Evolutionary conservation across 345 rosid genomes (phyloP).

Genomic region (Capsella bursapastoris): DNA sequence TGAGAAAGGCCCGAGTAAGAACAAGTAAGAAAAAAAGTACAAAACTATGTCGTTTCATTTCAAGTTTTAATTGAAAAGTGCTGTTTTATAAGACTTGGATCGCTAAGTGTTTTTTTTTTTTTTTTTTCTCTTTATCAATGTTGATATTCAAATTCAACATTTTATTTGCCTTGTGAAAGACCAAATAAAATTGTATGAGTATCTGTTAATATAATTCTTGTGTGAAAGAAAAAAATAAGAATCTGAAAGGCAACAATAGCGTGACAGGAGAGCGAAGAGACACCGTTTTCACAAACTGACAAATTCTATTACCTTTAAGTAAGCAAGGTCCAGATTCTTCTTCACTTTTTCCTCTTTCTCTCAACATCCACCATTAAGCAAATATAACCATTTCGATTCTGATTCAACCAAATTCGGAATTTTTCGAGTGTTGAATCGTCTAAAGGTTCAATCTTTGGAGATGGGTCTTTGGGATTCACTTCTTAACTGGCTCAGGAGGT

Average conservation of each 20-base stretch:
- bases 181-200: too few relatives aligned
- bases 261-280: conserved; percentile 38
- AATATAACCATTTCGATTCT: not conserved
- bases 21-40: too few relatives aligned
- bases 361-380: not conserved
- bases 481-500: conserved; percentile 50
- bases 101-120: too few relatives aligned
- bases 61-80: too few relatives aligned
- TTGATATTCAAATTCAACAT: too few relatives aligned
- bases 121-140: too few relatives aligned
- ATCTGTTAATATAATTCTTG: too few relatives aligned
- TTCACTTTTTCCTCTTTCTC: conserved; percentile 7
- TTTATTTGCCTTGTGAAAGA: too few relatives aligned
- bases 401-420: not conserved
- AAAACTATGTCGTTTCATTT: too few relatives aligned
- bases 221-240: not conserved
- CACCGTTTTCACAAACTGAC: conserved; percentile 44
- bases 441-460: conserved; percentile 23
- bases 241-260: conserved; percentile 27
- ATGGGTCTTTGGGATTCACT: conserved; percentile 51
- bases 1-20: too few relatives aligned
- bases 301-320: conserved; percentile 21
- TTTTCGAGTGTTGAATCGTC: not conserved
- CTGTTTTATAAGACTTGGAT: too few relatives aligned
- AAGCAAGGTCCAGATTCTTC: conserved; percentile 32